Base-by-base conservation (phyloP, 2,329 filamentous ascomycete genomes). In the Onygenales sp. region DNA sequence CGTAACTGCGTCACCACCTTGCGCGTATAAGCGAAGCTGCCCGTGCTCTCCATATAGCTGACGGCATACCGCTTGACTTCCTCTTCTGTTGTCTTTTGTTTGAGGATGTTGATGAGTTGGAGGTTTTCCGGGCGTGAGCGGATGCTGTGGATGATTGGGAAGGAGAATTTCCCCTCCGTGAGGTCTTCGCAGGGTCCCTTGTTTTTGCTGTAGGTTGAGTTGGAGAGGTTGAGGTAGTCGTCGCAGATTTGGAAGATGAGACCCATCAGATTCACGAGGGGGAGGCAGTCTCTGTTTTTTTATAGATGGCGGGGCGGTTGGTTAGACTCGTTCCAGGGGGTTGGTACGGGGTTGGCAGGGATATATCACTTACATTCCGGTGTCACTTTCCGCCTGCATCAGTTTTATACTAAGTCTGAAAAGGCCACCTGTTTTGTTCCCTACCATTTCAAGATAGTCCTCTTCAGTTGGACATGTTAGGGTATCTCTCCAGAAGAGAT, bases 11-110 rank as follows among this genome's bases (percentile, higher is more conserved):
- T 65, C 8, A 91, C 69, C 1, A 89, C 87, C 49, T 80, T 75
- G 55, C 83, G 77, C 13, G 87, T 92, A 67, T 97, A 96, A 51
- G 85, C 84, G 66, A 98, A 96, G 65, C 86, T 95, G 39, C 90
- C 90, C 1, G 87, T 94, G 58, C 79, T 77, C 69, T 95, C 85
- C 89, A 98, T 95, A 67, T 95, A 95, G 45, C 78, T 77, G 17
- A 97, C 85, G 2, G 93, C 93, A 67, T 95, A 97, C 56, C 81
- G 75, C 76, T 95, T 95, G 52, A 95, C 86, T 61, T 90, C 85
- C 51, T 87, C 82, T 62, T 95, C 86, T 7, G 76, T 79, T 1
- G 89, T 88, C 72, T 89, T 90, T 70, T 95, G 89, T 71, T 87
- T 87, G 42, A 95, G 76, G 52, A 95, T 95, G 66, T 93, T 95